Base-by-base conservation (phyloP, 441 rosid species). In the Pelargonium fulgidum region DNA sequence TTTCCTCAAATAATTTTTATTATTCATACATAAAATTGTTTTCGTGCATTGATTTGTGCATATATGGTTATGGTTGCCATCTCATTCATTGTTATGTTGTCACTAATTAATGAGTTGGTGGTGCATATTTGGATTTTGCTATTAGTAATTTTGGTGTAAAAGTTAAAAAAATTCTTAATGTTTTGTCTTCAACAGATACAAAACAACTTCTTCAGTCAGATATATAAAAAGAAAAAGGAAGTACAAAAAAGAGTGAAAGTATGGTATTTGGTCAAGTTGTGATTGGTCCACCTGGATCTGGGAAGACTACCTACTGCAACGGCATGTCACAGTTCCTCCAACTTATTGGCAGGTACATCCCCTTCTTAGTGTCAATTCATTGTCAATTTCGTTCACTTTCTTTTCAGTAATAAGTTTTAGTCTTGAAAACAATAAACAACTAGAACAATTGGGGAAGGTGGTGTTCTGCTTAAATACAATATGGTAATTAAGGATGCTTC, bases 211-310 rank as follows among this genome's bases (percentile, higher is more conserved):
- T 13, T 50, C 58, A 1, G n/a, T 12, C 13, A 10, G n/a, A 47
- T 47, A 47, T 47, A 47, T 13, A 9, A 47, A 5, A 20, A 22
- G 50, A 22, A 14, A 12, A n/a, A 22, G 24, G 24, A 22, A 1
- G 1, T 22, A 22, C 24, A 1, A 22, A 22, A 22, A 22, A 22
- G 24, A 22, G 48, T 67, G 65, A 14, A 11, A 63, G 48, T 70
- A 89, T 88, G 96, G 96, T 85, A 75, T 93, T 86, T 75, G 97
- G 97, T 41, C 99, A 93, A 81, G 89, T 91, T 65, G 96, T 92
- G 14, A 89, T 92, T 12, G 99, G 98, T 68, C 99, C 97, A 9
- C 99, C 97, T 20, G 96, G 97, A 42, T 88, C 97, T 3, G 97
- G 99, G 16, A 93, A 93, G 81, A 92, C 99, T 24, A 92, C 97